Evolutionary conservation across 331 rosid genomes (phyloP), one percentile per base, ranked within the genome.

Genomic region (Quercus tomentella): DNA sequence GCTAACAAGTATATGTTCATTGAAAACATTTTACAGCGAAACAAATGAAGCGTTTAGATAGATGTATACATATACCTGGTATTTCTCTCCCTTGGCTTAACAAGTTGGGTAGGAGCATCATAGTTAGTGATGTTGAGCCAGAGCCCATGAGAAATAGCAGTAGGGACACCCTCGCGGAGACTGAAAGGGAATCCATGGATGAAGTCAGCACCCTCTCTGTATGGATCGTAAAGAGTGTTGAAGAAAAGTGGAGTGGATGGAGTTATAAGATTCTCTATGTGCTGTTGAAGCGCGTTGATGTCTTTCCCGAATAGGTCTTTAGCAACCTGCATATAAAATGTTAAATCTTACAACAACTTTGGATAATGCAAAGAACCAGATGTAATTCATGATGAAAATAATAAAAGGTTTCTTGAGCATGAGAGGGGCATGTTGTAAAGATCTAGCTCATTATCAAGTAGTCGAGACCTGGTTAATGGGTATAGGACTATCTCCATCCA

Each of bases 211-310:
- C 93, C 97, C 10, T 93, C 97, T 84, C 94, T 83, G 66, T 87
- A 93, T n/a, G 98, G 98, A 85, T 91, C 97, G 31, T 93, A 93
- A 52, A 91, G 90, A 76, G 98, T 93, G 62, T 93, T 90, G 95
- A 93, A 93, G 83, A 90, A 91, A 65, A 41, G 3, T 55, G 95
- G 97, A 26, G 96, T 91, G 62, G 98, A 84, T 57, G 94, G 95
- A 71, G 81, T 4, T 22, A 93, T 82, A 37, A 93, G 83, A 70
- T 93, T 93, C 92, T 90, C 87, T 22, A 93, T 89, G 88, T 90
- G 96, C 86, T 93, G 97, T 88, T 91, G 90, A 26, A 89, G 95
- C 4, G 96, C 97, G 56, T 93, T 93, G 88, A 93, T 93, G 4
- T 89, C 88, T 74, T 90, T 86, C 45, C 92, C 90, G 70, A 89